Evolutionary conservation across 1,139 yeast species (phyloP).

Genomic region (Nakaseomyces uthaithaninus): DNA sequence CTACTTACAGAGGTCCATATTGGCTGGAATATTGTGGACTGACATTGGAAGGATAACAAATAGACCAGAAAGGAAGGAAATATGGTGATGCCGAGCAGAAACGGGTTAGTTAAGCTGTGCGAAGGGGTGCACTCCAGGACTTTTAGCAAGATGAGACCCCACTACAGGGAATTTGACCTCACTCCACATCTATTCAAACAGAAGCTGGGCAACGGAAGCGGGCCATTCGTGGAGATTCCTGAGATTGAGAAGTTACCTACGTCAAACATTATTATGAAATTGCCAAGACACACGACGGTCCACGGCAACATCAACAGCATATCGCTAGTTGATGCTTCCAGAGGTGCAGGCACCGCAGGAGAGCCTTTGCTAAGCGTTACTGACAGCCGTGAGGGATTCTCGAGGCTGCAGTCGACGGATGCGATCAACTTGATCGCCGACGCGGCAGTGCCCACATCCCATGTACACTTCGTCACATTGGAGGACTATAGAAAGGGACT

Average conservation of each 20-base stretch:
- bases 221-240: constrained; percentile 5
- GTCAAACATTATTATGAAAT: neutral
- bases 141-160: too few relatives aligned
- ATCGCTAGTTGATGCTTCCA: neutral
- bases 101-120: too few relatives aligned
- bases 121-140: too few relatives aligned
- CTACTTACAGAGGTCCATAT: too few relatives aligned
- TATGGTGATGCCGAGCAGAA: too few relatives aligned
- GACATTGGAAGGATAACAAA: too few relatives aligned
- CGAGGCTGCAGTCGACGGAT: neutral
- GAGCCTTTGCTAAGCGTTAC: neutral
- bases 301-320: constrained; percentile 3
- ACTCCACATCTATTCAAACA: neutral
- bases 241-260: neutral
- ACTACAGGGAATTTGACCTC: neutral
- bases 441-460: neutral
- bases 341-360: neutral
- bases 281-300: neutral
- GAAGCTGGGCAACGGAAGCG: constrained; percentile 1
- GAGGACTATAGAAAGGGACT: neutral
- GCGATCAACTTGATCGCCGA: constrained; percentile 2
- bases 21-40: too few relatives aligned
- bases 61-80: too few relatives aligned
- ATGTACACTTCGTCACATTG: neutral
- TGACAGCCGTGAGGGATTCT: neutral